Percentiles rank a stretch among this genome's conserved stretches.
These are phyloP conservation scores for Spizellomyces sp. DNA, from an alignment of 192 early-diverging fungal species.

Conservation along the genomic window DNA sequence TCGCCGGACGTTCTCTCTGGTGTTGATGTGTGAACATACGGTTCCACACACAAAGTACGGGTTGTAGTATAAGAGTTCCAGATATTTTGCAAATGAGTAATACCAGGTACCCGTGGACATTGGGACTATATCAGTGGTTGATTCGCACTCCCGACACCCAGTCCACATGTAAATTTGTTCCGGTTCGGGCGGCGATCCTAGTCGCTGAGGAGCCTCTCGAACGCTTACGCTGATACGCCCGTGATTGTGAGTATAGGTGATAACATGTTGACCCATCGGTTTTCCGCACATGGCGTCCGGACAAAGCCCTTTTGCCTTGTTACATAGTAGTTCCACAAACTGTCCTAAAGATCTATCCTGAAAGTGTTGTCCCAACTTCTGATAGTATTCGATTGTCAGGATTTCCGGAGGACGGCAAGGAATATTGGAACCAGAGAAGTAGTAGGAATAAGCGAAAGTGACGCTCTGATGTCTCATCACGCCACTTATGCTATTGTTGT, in stretches of 20 bases:
- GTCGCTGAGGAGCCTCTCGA: constrained; percentile 12
- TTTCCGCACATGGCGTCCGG: constrained; percentile 50
- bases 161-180: constrained; percentile 36
- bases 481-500: constrained; percentile 50
- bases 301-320: constrained; percentile 42
- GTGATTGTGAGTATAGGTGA: constrained; percentile 57
- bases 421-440: constrained; percentile 33
- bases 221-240: constrained; percentile 51
- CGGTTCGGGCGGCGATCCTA: background rate
- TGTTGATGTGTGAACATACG: constrained; percentile 28
- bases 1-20: constrained; percentile 10
- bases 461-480: constrained; percentile 56
- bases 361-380: constrained; percentile 39
- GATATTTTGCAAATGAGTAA: constrained; percentile 44
- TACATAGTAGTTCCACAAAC: constrained; percentile 50
- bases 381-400: constrained; percentile 57
- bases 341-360: constrained; percentile 52
- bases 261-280: constrained; percentile 53
- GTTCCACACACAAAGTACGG: constrained; percentile 8
- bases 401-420: constrained; percentile 49
- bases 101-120: constrained; percentile 40
- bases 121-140: constrained; percentile 11
- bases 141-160: constrained; percentile 25
- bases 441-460: constrained; percentile 52
- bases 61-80: constrained; percentile 41